phyloP scores from a whole-genome alignment of 495 filamentous ascomycete species.

The Lasiosphaeria hispida region DNA sequence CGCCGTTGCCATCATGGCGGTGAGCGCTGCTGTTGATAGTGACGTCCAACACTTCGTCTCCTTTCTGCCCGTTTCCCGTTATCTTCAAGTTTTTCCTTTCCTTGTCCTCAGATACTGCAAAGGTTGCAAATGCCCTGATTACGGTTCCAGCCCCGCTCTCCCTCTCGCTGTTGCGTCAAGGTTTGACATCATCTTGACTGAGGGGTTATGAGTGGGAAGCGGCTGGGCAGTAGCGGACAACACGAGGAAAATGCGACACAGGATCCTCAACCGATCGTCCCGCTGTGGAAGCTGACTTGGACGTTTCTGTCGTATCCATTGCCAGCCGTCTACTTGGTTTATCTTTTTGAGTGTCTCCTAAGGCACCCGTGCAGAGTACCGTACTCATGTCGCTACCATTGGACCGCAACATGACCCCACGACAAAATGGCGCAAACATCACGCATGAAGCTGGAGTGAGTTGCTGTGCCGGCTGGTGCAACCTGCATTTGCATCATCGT shows the following conservation, averaged over 20 bases:
- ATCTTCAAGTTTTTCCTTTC: not conserved
- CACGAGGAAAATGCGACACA: too few species aligned
- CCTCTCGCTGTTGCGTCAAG: not conserved
- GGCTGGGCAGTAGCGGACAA: too few species aligned
- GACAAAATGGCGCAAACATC: slow-evolving; percentile 17
- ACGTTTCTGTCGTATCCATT: not conserved
- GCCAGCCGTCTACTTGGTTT: not conserved
- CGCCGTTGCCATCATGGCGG: slow-evolving; percentile 14
- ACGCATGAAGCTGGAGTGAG: slow-evolving; percentile 11
- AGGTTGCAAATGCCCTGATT: too few species aligned
- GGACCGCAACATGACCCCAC: slow-evolving; percentile 2
- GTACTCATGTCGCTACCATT: slow-evolving; percentile 2
- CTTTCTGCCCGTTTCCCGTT: not conserved
- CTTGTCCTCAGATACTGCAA: not conserved
- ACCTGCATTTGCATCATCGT: not conserved
- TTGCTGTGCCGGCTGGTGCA: slow-evolving; percentile 1
- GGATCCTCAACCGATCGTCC: not conserved
- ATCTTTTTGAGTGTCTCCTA: not conserved
- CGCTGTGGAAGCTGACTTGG: not conserved
- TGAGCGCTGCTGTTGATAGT: slow-evolving; percentile 7
- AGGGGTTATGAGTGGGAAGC: not conserved
- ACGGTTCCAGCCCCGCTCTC: not conserved
- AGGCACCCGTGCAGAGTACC: slow-evolving; percentile 14
- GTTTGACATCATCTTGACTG: slow-evolving; percentile 7
- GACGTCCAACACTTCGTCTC: not conserved